Percentiles rank a stretch among this genome's conserved stretches.
Evolutionary conservation across 129 eudicot species (phyloP).

Genomic region (Flaveria bidentis): DNA sequence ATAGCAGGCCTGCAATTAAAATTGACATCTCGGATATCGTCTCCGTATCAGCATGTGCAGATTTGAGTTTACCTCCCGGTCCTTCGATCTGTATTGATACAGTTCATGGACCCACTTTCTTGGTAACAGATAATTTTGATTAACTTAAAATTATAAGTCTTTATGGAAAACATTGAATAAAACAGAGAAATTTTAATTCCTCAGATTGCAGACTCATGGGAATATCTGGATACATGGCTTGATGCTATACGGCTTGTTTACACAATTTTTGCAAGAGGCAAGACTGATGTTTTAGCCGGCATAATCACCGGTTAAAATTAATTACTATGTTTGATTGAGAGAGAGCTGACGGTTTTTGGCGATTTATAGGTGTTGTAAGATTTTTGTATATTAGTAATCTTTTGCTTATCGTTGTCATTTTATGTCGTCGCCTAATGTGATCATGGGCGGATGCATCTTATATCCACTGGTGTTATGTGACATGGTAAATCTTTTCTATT

Average conservation of each 20-base stretch:
- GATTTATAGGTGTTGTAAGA: slow-evolving; percentile 35
- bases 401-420: slow-evolving; percentile 16
- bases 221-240: slow-evolving; percentile 91
- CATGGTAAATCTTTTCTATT: neutral
- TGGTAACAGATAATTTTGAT: slow-evolving; percentile 49
- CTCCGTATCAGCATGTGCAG: slow-evolving; percentile 86
- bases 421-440: neutral
- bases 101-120: slow-evolving; percentile 67
- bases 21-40: slow-evolving; percentile 69
- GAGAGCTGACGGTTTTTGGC: neutral
- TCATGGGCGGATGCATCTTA: neutral
- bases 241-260: slow-evolving; percentile 95
- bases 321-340: slow-evolving; percentile 7
- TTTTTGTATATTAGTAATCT: slow-evolving; percentile 44
- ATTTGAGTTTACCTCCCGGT: slow-evolving; percentile 92
- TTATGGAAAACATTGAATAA: slow-evolving; percentile 8
- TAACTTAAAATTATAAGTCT: neutral
- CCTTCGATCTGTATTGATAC: slow-evolving; percentile 88
- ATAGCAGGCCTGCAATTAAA: slow-evolving; percentile 46
- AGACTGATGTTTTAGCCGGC: slow-evolving; percentile 89
- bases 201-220: slow-evolving; percentile 98
- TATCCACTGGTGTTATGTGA: neutral
- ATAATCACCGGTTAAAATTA: slow-evolving; percentile 60
- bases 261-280: slow-evolving; percentile 89
- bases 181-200: slow-evolving; percentile 15